Evolutionary conservation across 768 basidiomycete species (phyloP).

Genomic region (Mycena floridula): DNA sequence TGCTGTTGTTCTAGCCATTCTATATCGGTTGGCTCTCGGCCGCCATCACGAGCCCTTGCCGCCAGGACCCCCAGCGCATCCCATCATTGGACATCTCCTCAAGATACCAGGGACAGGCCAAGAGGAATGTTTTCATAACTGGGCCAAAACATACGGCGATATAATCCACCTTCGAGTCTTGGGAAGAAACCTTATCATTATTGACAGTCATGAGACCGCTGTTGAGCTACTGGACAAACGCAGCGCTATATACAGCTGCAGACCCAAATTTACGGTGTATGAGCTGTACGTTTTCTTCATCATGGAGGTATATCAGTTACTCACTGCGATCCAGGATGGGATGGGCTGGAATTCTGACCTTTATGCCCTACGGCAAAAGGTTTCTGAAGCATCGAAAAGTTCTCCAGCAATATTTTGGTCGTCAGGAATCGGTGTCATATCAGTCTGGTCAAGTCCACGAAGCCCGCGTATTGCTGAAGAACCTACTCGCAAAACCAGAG

Average conservation of each 20-base stretch:
- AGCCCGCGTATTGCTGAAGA: conserved; percentile 21
- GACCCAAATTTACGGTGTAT: conserved; percentile 16
- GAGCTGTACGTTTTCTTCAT: conserved; percentile 15
- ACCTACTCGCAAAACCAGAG: conserved; percentile 19
- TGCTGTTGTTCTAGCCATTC: too few species aligned
- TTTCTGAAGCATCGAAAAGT: conserved; percentile 18
- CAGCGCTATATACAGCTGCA: conserved; percentile 28
- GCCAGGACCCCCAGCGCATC: not conserved
- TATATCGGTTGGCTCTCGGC: too few species aligned
- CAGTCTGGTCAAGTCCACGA: conserved; percentile 16
- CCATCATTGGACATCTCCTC: not conserved
- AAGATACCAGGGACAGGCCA: not conserved
- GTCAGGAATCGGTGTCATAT: conserved; percentile 12
- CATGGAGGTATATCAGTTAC: not conserved
- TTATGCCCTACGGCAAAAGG: conserved; percentile 17
- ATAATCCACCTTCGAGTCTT: conserved; percentile 14
- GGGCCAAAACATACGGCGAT: conserved; percentile 4
- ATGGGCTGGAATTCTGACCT: conserved; percentile 7
- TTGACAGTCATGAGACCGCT: conserved; percentile 30
- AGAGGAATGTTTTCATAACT: not conserved
- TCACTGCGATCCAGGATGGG: conserved; percentile 5
- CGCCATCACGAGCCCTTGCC: too few species aligned
- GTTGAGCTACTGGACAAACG: conserved; percentile 36
- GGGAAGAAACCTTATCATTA: conserved; percentile 15
- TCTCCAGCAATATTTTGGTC: conserved; percentile 20